Percentiles rank a stretch among this genome's conserved stretches.
Conservation (phyloP, 2,329 filamentous ascomycete genomes). For the Dothistroma septosporum region DNA sequence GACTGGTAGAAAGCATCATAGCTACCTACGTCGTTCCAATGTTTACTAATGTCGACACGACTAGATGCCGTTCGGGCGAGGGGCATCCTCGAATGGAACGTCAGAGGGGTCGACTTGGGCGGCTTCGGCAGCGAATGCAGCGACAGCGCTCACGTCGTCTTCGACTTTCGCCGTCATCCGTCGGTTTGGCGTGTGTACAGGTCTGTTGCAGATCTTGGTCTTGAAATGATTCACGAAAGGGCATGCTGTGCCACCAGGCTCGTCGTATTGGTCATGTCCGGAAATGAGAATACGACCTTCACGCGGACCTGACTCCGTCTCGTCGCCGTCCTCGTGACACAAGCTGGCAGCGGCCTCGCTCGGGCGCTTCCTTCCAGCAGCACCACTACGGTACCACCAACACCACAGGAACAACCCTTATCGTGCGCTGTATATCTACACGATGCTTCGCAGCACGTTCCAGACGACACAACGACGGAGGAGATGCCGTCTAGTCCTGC, state of each 20-base stretch:
- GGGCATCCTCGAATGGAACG: not conserved
- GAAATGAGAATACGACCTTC: not conserved
- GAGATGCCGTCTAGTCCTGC: too few species aligned
- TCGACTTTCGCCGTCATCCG: not conserved
- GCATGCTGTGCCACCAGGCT: not conserved
- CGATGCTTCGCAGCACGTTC: too few species aligned
- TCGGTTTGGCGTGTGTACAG: not conserved
- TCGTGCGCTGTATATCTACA: too few species aligned
- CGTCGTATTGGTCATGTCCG: not conserved
- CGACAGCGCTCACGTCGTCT: not conserved
- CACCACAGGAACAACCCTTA: too few species aligned
- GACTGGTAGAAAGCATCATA: not conserved
- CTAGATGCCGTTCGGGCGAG: not conserved
- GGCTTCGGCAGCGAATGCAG: not conserved
- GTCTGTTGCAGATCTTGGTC: not conserved
- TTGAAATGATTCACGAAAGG: not conserved
- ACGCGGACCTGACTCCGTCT: not conserved
- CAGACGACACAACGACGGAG: too few species aligned
- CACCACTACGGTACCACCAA: too few species aligned
- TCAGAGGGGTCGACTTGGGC: not conserved
- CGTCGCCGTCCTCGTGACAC: not conserved
- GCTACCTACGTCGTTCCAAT: not conserved
- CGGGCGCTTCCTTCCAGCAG: too few species aligned
- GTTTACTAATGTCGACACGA: constrained; percentile 4
- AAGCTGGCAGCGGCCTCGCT: too few species aligned